Evolutionary conservation across 2,329 filamentous ascomycete genomes (phyloP).

Genomic region (Exophiala phaeomuriformis): DNA sequence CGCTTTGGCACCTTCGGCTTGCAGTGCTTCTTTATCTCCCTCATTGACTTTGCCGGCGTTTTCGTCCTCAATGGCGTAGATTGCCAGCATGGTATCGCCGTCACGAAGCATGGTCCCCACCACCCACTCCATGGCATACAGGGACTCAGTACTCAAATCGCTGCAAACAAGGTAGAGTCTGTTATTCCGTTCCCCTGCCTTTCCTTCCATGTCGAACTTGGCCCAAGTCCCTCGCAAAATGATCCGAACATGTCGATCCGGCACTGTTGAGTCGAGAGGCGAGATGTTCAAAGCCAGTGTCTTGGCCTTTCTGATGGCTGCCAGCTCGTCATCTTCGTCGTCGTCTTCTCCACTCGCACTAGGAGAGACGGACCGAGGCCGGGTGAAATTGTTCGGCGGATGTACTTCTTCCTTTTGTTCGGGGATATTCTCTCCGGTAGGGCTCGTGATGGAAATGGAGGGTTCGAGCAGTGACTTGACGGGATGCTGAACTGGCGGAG

Average conservation of each 20-base stretch:
- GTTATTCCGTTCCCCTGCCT: constrained; percentile 68
- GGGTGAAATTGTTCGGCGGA: constrained; percentile 17
- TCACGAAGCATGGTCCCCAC: constrained; percentile 91
- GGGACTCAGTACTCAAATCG: constrained; percentile 87
- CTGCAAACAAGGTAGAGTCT: constrained; percentile 94
- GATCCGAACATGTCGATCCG: constrained; percentile 77
- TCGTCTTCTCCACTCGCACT: not conserved
- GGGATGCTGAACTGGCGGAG: constrained; percentile 10
- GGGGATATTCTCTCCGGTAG: constrained; percentile 33
- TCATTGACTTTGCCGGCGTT: constrained; percentile 41
- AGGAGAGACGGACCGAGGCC: constrained; percentile 8
- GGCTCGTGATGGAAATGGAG: constrained; percentile 28
- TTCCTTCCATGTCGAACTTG: constrained; percentile 57
- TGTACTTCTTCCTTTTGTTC: constrained; percentile 33
- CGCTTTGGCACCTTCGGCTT: constrained; percentile 63
- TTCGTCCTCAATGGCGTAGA: constrained; percentile 92
- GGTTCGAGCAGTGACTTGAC: constrained; percentile 28
- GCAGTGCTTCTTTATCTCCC: constrained; percentile 29
- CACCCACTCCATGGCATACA: constrained; percentile 94
- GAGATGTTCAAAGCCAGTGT: constrained; percentile 75
- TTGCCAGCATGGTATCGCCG: constrained; percentile 85
- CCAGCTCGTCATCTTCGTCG: constrained; percentile 64
- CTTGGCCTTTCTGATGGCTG: constrained; percentile 81
- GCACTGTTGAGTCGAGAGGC: constrained; percentile 62
- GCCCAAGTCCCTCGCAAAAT: constrained; percentile 82